Percentiles rank a stretch among this genome's conserved stretches.
Evolutionary conservation across 139 green algal species (phyloP).

Genomic region (Cymbomonas tetramitiformis): DNA sequence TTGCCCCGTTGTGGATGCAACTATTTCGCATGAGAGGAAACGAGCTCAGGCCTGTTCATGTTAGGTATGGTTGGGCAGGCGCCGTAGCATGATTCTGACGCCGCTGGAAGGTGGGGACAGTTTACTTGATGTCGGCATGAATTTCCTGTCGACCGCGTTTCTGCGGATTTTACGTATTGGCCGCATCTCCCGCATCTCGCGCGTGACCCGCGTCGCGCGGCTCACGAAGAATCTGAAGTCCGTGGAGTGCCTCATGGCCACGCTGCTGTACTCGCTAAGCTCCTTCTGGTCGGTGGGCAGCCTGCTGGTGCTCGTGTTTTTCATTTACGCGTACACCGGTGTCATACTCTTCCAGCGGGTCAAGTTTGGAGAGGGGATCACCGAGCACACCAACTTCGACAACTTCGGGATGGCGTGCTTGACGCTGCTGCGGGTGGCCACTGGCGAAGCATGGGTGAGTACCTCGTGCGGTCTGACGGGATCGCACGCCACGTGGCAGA

Average conservation of each 20-base stretch:
- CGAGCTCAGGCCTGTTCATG: too few species aligned
- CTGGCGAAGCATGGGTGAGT: conserved; percentile 4
- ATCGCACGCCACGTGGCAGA: too few species aligned
- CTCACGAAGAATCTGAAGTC: conserved; percentile 39
- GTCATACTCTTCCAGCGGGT: conserved; percentile 7
- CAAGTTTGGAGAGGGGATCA: not conserved
- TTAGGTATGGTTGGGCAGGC: too few species aligned
- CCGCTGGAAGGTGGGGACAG: too few species aligned
- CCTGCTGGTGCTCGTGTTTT: conserved; percentile 55
- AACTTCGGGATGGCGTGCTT: not conserved
- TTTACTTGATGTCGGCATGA: not conserved
- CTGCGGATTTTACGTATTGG: too few species aligned
- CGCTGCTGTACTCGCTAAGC: conserved; percentile 51
- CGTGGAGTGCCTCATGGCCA: conserved; percentile 44
- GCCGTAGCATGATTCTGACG: too few species aligned
- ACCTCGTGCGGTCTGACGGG: conserved; percentile 29
- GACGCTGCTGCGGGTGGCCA: conserved; percentile 13
- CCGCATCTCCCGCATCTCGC: too few species aligned
- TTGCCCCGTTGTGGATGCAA: too few species aligned
- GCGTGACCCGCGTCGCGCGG: conserved; percentile 48
- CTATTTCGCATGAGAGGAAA: too few species aligned
- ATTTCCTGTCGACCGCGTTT: too few species aligned
- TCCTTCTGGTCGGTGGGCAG: conserved; percentile 59
- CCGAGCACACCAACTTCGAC: conserved; percentile 16
- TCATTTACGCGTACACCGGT: conserved; percentile 40